Conservation (phyloP, 2,329 filamentous ascomycete species). For the Incumbomyces delicatus region DNA sequence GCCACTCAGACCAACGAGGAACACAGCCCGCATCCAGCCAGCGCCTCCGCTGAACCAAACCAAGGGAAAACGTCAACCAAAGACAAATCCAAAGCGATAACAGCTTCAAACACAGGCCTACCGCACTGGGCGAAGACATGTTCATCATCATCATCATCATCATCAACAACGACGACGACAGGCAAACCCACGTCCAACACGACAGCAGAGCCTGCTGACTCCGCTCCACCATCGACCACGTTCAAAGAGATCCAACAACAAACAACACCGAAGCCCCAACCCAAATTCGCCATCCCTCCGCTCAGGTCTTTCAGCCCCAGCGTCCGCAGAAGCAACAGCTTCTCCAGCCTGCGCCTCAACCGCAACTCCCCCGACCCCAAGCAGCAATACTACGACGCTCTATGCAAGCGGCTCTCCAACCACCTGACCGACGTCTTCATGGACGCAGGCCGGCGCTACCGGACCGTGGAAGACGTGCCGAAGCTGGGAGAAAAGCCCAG, state of each 20-base stretch:
- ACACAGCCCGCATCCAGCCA: too few relatives aligned
- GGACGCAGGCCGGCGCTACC: background rate
- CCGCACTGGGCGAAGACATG: too few relatives aligned
- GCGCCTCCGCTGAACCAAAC: too few relatives aligned
- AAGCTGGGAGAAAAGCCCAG: constrained; percentile 1
- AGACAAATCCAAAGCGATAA: background rate
- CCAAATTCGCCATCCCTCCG: constrained; percentile 1
- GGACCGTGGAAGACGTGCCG: background rate
- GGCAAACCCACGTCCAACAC: too few relatives aligned
- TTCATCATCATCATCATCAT: too few relatives aligned
- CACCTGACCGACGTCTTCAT: constrained; percentile 4
- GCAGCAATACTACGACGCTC: background rate
- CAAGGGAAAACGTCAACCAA: too few relatives aligned
- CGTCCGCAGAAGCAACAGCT: background rate
- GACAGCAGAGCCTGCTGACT: too few relatives aligned
- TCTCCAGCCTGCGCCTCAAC: background rate
- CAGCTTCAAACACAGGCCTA: background rate
- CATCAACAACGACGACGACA: too few relatives aligned
- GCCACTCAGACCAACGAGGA: too few relatives aligned
- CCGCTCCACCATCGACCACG: too few relatives aligned
- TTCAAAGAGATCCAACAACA: too few relatives aligned
- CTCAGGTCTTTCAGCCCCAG: constrained; percentile 1
- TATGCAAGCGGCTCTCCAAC: background rate
- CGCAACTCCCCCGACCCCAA: background rate
- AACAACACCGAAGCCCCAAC: too few relatives aligned